These are phyloP conservation scores for Lentinus tigrinus DNA, from an alignment of 768 basidiomycete species.

Conservation along the genomic window DNA sequence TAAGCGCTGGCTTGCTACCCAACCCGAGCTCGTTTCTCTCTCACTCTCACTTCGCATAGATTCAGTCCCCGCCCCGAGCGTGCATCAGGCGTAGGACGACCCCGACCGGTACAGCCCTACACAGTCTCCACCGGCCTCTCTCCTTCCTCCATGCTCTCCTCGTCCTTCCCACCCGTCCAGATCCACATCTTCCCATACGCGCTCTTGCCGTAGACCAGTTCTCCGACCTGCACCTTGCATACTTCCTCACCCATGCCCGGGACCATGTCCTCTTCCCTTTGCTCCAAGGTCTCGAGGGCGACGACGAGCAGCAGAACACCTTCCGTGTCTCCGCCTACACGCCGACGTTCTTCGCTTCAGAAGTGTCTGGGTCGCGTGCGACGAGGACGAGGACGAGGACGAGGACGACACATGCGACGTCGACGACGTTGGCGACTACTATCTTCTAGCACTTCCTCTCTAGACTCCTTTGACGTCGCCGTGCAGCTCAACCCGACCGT, in stretches of 20 bases:
- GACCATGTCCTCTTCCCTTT: slow-evolving; percentile 87
- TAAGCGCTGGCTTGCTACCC: no score
- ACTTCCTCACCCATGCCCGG: slow-evolving; percentile 68
- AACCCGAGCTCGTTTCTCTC: slow-evolving; percentile 7
- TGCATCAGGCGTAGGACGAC: slow-evolving; percentile 1
- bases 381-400: no score
- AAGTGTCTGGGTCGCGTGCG: slow-evolving; percentile 82
- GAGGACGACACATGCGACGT: slow-evolving; percentile 31
- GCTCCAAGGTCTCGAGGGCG: slow-evolving; percentile 82
- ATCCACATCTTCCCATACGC: slow-evolving; percentile 40
- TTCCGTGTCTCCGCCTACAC: slow-evolving; percentile 60
- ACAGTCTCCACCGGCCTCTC: slow-evolving; percentile 20
- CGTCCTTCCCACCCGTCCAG: slow-evolving; percentile 32
- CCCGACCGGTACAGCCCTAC: slow-evolving; percentile 10
- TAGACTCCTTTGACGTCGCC: slow-evolving; percentile 30
- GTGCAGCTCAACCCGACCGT: slow-evolving; percentile 16
- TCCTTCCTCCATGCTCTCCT: slow-evolving; percentile 23
- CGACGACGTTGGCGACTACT: slow-evolving; percentile 28
- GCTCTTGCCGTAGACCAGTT: slow-evolving; percentile 48
- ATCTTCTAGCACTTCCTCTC: slow-evolving; percentile 23
- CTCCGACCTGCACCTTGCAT: slow-evolving; percentile 57
- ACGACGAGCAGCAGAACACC: slow-evolving; percentile 73
- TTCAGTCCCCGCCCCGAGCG: background rate
- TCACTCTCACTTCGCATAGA: background rate
- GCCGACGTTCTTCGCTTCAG: slow-evolving; percentile 40